These are phyloP conservation scores for Selenicereus undatus DNA, from an alignment of 148 eudicot genomes.

Conservation along the genomic window DNA sequence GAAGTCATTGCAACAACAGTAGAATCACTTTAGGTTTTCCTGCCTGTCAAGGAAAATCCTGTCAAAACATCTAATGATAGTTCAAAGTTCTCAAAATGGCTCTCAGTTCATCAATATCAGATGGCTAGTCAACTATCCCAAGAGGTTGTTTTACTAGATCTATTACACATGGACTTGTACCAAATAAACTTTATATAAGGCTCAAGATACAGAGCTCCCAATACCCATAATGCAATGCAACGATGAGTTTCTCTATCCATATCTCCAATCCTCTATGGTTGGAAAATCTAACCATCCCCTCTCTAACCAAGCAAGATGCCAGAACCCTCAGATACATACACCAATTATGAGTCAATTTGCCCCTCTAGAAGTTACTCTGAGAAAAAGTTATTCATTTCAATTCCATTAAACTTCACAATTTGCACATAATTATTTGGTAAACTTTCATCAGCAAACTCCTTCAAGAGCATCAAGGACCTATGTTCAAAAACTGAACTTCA, in stretches of 20 bases:
- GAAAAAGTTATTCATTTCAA: neutral
- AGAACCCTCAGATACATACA: neutral
- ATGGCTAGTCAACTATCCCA: neutral
- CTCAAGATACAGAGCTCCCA: neutral
- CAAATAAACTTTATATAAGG: too few relatives aligned
- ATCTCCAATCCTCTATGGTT: neutral
- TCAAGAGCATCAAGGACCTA: neutral
- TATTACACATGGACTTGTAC: neutral
- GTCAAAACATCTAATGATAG: neutral
- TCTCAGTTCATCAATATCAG: neutral
- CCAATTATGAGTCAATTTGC: neutral
- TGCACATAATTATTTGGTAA: neutral
- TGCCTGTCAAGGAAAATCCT: neutral
- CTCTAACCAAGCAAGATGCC: neutral
- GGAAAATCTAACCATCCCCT: neutral
- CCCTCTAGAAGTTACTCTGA: neutral
- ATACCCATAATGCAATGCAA: neutral
- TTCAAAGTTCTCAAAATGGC: neutral
- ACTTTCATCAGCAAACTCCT: neutral
- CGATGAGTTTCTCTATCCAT: neutral
- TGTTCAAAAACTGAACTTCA: neutral
- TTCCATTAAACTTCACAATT: neutral
- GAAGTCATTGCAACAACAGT: neutral
- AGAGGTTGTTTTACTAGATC: neutral
- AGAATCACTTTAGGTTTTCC: neutral